phyloP scores from a whole-genome alignment of 805 yeast species.

The Diddensiella caesifluorescens region DNA sequence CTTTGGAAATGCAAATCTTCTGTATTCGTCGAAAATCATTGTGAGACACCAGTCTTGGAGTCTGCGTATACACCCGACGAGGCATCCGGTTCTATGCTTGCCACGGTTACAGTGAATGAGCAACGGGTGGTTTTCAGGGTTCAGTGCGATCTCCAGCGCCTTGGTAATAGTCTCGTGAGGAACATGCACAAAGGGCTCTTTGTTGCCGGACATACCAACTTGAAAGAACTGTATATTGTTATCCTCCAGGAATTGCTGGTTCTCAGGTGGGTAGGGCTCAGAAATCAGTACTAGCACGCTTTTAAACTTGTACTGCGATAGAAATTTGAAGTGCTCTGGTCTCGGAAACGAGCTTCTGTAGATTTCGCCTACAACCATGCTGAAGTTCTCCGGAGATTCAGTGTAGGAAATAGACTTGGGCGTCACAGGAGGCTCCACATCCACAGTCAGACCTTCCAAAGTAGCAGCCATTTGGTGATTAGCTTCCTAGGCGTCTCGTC shows the following conservation, averaged over 20 bases:
- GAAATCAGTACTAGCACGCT: constrained; percentile 81
- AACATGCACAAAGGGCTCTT: constrained; percentile 77
- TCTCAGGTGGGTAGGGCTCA: constrained; percentile 83
- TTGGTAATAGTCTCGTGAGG: constrained; percentile 63
- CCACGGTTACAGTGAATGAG: constrained; percentile 95
- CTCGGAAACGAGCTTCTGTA: constrained; percentile 90
- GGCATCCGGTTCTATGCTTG: constrained; percentile 93
- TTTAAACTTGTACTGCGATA: constrained; percentile 57
- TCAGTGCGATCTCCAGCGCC: constrained; percentile 72
- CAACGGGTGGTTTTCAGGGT: constrained; percentile 87
- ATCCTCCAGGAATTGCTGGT: constrained; percentile 53
- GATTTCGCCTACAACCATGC: constrained; percentile 70
- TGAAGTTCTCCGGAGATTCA: constrained; percentile 75
- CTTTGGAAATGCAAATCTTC: constrained; percentile 92
- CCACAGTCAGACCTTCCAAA: no score
- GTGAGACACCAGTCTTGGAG: constrained; percentile 90
- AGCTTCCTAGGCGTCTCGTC: no score
- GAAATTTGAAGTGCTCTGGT: constrained; percentile 69
- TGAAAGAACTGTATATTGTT: constrained; percentile 70
- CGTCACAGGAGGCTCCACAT: no score
- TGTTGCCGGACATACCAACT: constrained; percentile 91
- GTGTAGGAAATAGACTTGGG: no score
- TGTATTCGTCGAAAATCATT: constrained; percentile 91
- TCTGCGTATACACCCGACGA: constrained; percentile 86
- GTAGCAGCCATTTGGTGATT: no score